Conservation (phyloP, 305 asterid genomes). For the Fraxinus greggii region DNA sequence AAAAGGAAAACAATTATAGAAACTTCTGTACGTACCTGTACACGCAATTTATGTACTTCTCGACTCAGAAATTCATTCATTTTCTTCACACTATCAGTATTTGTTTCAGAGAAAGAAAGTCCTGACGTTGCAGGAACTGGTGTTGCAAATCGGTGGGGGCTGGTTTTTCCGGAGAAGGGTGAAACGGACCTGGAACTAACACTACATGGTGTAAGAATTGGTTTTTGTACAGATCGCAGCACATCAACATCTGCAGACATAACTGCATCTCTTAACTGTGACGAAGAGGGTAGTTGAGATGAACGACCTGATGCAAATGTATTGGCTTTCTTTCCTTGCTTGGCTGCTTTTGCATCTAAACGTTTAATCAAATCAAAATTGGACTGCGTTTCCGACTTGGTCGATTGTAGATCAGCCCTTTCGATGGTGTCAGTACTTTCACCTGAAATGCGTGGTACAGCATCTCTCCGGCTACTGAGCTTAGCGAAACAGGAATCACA, state of each 20-base stretch:
- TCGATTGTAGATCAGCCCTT: conserved; percentile 72
- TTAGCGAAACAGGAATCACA: conserved; percentile 87
- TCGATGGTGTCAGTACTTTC: conserved; percentile 85
- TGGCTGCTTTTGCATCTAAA: conserved; percentile 83
- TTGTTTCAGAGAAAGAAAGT: conserved; percentile 75
- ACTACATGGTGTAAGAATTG: conserved; percentile 56
- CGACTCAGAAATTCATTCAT: conserved; percentile 79
- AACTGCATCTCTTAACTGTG: conserved; percentile 69
- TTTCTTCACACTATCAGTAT: conserved; percentile 78
- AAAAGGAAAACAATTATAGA: not conserved
- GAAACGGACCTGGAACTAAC: conserved; percentile 86
- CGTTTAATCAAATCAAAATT: conserved; percentile 82
- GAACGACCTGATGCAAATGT: conserved; percentile 66
- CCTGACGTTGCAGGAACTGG: conserved; percentile 84
- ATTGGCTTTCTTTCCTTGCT: conserved; percentile 83
- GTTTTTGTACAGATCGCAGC: conserved; percentile 63
- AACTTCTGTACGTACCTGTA: conserved; percentile 50
- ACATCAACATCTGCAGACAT: conserved; percentile 48
- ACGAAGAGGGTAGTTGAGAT: conserved; percentile 64
- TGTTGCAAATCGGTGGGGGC: conserved; percentile 90
- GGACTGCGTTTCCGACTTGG: conserved; percentile 58
- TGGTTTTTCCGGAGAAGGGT: conserved; percentile 81
- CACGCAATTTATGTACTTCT: conserved; percentile 77
- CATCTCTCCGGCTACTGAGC: conserved; percentile 61
- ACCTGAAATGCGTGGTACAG: conserved; percentile 78